Conservation (phyloP, 768 basidiomycete genomes). For the Boletus subparvulus region DNA sequence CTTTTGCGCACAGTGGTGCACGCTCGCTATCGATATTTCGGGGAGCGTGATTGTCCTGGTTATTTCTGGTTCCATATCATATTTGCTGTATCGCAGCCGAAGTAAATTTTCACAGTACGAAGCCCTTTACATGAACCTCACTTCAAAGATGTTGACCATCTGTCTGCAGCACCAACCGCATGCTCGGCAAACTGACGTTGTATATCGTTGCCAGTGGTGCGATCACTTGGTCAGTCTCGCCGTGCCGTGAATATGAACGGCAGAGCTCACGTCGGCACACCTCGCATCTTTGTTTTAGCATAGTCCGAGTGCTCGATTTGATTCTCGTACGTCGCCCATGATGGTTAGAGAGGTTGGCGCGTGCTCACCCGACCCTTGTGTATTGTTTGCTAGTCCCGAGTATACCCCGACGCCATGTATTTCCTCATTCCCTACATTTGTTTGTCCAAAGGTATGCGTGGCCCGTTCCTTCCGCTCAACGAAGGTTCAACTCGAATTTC, state of each 20-base stretch:
- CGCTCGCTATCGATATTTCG: not conserved
- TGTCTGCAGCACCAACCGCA: not conserved
- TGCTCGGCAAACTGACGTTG: not conserved
- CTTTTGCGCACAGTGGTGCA: not conserved
- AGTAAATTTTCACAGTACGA: not conserved
- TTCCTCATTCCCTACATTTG: constrained; percentile 2
- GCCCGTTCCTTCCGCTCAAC: not conserved
- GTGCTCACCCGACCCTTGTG: not conserved
- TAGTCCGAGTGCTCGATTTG: not conserved
- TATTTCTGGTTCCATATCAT: not conserved
- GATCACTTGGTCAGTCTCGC: not conserved
- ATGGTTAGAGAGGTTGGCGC: not conserved
- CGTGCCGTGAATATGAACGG: not conserved
- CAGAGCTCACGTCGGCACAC: not conserved
- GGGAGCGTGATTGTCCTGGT: not conserved
- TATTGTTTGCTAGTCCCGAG: not conserved
- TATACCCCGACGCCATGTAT: not conserved
- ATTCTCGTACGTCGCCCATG: not conserved
- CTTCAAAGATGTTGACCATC: not conserved
- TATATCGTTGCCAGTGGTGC: constrained; percentile 3
- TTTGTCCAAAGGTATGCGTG: constrained; percentile 1
- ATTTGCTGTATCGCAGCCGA: not conserved
- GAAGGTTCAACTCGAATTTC: not conserved
- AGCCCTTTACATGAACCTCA: not conserved
- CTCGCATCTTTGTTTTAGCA: not conserved